phyloP scores from a whole-genome alignment of 352 stramenopile species.

The Phytophthora cactorum region DNA sequence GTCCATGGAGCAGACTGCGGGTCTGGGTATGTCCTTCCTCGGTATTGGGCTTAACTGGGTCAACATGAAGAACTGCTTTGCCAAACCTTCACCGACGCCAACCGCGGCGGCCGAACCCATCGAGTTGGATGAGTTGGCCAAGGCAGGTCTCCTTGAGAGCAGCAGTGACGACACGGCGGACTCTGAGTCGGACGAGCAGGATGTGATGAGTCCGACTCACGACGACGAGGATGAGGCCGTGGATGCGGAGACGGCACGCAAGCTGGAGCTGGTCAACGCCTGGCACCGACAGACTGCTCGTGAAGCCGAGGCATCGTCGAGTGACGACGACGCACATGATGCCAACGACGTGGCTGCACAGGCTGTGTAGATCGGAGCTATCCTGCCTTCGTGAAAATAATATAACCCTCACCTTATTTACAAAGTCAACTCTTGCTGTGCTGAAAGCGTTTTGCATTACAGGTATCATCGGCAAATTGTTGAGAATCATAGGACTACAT shows the following conservation, averaged over 20 bases:
- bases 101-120: conserved; percentile 18
- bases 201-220: conserved; percentile 26
- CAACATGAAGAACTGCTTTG: conserved; percentile 57
- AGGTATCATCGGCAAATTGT: neutral
- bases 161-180: conserved; percentile 72
- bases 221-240: conserved; percentile 37
- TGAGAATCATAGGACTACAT: neutral
- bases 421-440: neutral
- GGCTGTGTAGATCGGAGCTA: conserved; percentile 36
- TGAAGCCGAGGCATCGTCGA: conserved; percentile 25
- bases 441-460: neutral
- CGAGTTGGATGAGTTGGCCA: conserved; percentile 46
- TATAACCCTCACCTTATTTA: conserved; percentile 40
- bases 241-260: conserved; percentile 58
- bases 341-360: conserved; percentile 26
- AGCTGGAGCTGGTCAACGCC: conserved; percentile 72
- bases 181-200: conserved; percentile 62
- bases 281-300: conserved; percentile 59
- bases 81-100: conserved; percentile 32
- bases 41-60: conserved; percentile 87
- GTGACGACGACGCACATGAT: conserved; percentile 19
- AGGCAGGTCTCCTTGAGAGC: conserved; percentile 61
- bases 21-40: conserved; percentile 67
- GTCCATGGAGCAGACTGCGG: conserved; percentile 66
- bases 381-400: conserved; percentile 24